phyloP scores from a whole-genome alignment of 2,329 filamentous ascomycete species.

The Talaromyces amestolkiae region DNA sequence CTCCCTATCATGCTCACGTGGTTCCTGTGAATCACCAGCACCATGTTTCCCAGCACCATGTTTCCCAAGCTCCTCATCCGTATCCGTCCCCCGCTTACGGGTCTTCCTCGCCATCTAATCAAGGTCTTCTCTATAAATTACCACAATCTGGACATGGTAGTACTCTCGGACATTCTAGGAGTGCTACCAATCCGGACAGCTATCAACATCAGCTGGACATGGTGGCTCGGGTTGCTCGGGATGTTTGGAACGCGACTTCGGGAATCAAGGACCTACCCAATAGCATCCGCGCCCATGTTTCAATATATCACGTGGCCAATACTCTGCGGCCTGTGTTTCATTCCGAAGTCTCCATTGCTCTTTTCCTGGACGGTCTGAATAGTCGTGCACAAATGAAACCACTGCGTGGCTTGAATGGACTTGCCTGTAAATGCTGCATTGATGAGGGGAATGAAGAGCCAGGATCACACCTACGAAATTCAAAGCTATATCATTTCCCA shows the following conservation, averaged over 20 bases:
- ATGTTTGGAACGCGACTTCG: constrained; percentile 62
- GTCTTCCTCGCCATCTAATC: constrained; percentile 21
- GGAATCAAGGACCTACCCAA: constrained; percentile 61
- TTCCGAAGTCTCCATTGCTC: constrained; percentile 55
- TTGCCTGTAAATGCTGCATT: constrained; percentile 56
- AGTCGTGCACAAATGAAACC: constrained; percentile 58
- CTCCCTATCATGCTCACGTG: constrained; percentile 25
- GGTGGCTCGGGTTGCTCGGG: constrained; percentile 56
- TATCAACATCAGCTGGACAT: constrained; percentile 52
- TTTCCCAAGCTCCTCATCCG: constrained; percentile 22
- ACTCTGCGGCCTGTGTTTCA: constrained; percentile 59
- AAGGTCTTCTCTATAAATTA: constrained; percentile 5
- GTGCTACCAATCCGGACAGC: constrained; percentile 30
- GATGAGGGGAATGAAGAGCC: constrained; percentile 20
- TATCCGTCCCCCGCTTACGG: constrained; percentile 23
- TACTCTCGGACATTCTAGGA: neutral
- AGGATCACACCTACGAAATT: neutral
- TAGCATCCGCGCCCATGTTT: constrained; percentile 60
- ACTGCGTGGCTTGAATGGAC: constrained; percentile 53
- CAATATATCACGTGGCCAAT: constrained; percentile 62
- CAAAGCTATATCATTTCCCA: constrained; percentile 30
- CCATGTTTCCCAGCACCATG: constrained; percentile 23
- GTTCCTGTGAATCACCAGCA: constrained; percentile 25
- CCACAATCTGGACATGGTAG: constrained; percentile 5
- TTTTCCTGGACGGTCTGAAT: constrained; percentile 61